Evolutionary conservation across 2,329 filamentous ascomycete genomes (phyloP), one percentile per base, ranked within the genome.

Genomic region (Metarhizium brunneum): DNA sequence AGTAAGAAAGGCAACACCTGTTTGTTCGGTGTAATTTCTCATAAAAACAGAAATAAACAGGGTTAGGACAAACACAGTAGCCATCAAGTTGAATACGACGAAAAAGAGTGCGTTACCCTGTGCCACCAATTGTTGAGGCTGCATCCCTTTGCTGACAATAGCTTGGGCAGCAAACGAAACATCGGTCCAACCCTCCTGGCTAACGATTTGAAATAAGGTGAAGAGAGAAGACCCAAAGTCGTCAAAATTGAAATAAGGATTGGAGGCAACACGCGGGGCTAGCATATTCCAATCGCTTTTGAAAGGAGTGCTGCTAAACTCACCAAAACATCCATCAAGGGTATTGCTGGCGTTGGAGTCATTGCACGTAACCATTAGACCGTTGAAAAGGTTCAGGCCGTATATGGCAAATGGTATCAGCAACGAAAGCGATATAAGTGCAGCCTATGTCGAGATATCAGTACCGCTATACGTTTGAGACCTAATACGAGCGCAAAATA

Each of bases 21-120:
- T 99, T 71, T 97, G 92, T 71, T 99, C 94, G 0, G 94, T 99
- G 71, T 99, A 99, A 69, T 96, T 99, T 58, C 94, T 90, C 94
- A 99, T 99, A 70, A 99, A 99, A 58, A 99, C 94, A 56, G 94
- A 97, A 50, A 99, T 95, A 70, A 99, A 99, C 66, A 99, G 76
- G 1, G 94, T 99, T 66, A 99, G 79, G 59, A 99, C 88, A 72
- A 99, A 99, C 60, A 99, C 92, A 0, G 94, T 94, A 36, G 91
- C 91, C 64, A 99, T 80, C 68, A 99, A 82, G 72, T 99, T 99
- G 83, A 97, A 99, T 4, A 92, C 79, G 55, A 99, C 84, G 68
- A 99, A 96, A 76, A 96, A 99, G 40, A 97, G 70, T 0, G 90
- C 92, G 61, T 99, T 97, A 45, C 87, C 91, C 65, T 92, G 84